Percentiles rank a stretch among this genome's conserved stretches.
Conservation (phyloP, 139 green algal genomes). For the Coelastrella sp. region DNA sequence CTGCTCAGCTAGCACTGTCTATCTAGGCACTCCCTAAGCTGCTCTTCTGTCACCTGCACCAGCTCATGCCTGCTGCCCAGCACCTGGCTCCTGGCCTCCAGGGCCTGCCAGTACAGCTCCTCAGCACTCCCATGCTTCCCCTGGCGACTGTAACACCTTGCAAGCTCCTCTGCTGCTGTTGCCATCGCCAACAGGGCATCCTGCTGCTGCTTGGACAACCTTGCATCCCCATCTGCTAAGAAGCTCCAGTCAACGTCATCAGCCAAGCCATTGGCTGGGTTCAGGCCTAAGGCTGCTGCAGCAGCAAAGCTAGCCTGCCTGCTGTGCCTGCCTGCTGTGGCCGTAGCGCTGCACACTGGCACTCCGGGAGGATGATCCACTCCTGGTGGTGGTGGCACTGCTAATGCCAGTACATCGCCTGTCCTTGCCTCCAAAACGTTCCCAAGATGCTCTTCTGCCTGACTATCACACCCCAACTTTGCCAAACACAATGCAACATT, state of each 20-base stretch:
- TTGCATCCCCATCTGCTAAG: conserved; percentile 15
- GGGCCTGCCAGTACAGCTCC: conserved; percentile 39
- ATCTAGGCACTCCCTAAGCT: conserved; percentile 26
- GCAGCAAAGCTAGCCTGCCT: conserved; percentile 19
- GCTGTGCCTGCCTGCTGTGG: neutral
- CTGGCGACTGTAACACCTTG: neutral
- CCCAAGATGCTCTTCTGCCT: conserved; percentile 39
- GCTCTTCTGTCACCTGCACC: conserved; percentile 30
- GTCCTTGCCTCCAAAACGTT: neutral
- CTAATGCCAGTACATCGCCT: neutral
- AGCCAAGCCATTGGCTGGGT: neutral
- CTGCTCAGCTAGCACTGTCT: neutral
- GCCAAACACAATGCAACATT: conserved; percentile 36
- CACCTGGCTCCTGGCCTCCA: conserved; percentile 40
- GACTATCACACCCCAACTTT: conserved; percentile 28
- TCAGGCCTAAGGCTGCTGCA: neutral
- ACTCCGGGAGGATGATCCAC: neutral
- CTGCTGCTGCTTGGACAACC: conserved; percentile 4
- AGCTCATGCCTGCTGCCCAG: conserved; percentile 34
- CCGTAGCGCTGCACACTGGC: neutral
- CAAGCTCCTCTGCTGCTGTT: conserved; percentile 44
- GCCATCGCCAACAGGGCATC: conserved; percentile 35
- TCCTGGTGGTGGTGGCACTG: conserved; percentile 3
- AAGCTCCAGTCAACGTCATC: conserved; percentile 38
- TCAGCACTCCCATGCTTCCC: conserved; percentile 38